phyloP scores from a whole-genome alignment of 2,329 filamentous ascomycete species.

The Penicillium sp. region DNA sequence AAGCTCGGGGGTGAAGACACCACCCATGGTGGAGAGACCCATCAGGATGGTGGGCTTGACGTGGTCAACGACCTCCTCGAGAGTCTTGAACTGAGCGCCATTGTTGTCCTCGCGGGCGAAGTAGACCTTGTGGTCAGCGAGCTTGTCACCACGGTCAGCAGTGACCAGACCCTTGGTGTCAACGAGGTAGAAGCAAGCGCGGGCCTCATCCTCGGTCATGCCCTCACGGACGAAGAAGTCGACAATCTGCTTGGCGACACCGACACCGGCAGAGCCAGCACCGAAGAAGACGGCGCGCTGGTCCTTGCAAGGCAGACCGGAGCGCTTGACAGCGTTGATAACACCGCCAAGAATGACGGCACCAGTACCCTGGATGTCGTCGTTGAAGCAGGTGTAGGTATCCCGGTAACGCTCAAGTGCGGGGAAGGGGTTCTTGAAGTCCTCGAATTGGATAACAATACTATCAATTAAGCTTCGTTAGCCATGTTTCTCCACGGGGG shows the following conservation, averaged over 20 bases:
- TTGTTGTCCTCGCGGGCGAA: conserved; percentile 66
- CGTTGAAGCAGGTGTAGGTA: conserved; percentile 94
- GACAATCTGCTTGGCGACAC: conserved; percentile 96
- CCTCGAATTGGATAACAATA: conserved; percentile 88
- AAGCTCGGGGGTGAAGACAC: conserved; percentile 87
- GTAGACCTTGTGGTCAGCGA: conserved; percentile 82
- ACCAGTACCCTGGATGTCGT: conserved; percentile 96
- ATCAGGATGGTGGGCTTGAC: conserved; percentile 94
- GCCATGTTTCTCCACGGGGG: neutral
- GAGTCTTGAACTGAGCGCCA: conserved; percentile 67
- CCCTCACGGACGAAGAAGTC: conserved; percentile 95
- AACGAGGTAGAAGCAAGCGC: conserved; percentile 93
- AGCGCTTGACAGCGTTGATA: conserved; percentile 76
- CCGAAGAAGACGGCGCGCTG: conserved; percentile 96
- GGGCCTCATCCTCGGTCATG: conserved; percentile 81
- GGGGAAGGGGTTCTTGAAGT: conserved; percentile 96
- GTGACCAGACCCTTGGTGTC: conserved; percentile 97
- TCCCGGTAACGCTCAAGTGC: conserved; percentile 88
- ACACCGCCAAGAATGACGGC: conserved; percentile 88
- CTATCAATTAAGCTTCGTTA: conserved; percentile 34
- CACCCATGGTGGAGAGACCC: conserved; percentile 90
- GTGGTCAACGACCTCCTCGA: conserved; percentile 90
- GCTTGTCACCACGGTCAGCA: conserved; percentile 84
- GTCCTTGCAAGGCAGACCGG: conserved; percentile 80
- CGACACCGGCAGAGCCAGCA: conserved; percentile 91